Percentiles rank a stretch among this genome's conserved stretches.
These are phyloP conservation scores for Luzula sylvatica DNA, from an alignment of 176 grass and related monocot genomes.

Conservation along the genomic window DNA sequence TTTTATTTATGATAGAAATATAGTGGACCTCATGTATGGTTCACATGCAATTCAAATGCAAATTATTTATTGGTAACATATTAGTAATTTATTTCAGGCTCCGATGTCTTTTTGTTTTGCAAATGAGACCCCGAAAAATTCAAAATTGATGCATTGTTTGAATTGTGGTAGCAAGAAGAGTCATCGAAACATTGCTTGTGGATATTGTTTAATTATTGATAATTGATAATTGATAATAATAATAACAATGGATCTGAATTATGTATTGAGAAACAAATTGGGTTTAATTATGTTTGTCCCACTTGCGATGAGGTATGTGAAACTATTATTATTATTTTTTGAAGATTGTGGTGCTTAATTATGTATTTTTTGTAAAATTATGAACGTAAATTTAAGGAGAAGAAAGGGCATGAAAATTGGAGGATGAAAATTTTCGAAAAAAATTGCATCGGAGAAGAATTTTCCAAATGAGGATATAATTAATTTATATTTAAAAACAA, in stretches of 20 bases:
- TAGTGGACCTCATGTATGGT: no score
- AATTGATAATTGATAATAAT: no score
- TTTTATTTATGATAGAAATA: no score
- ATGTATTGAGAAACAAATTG: conserved; percentile 61
- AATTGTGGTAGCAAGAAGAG: conserved; percentile 73
- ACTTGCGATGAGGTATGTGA: conserved; percentile 76
- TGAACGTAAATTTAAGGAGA: conserved; percentile 45
- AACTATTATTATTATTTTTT: no score
- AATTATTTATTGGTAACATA: no score
- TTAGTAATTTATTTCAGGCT: no score
- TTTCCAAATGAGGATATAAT: conserved; percentile 92
- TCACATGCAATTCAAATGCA: no score
- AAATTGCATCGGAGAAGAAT: conserved; percentile 58
- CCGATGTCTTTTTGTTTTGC: conserved; percentile 39
- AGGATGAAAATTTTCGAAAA: conserved; percentile 69
- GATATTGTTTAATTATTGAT: conserved; percentile 51
- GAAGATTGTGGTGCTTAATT: no score
- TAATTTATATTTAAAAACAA: conserved; percentile 60
- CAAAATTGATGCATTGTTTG: conserved; percentile 49
- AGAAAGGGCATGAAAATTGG: conserved; percentile 69
- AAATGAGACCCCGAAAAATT: conserved; percentile 19
- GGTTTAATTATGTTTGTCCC: conserved; percentile 62
- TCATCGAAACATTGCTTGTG: conserved; percentile 62
- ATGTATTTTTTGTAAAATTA: conserved; percentile 36
- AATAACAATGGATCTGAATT: not conserved